Percentiles rank a stretch among this genome's conserved stretches.
Evolutionary conservation across 768 basidiomycete species (phyloP).

Genomic region (Pulveroboletus ravenelii): DNA sequence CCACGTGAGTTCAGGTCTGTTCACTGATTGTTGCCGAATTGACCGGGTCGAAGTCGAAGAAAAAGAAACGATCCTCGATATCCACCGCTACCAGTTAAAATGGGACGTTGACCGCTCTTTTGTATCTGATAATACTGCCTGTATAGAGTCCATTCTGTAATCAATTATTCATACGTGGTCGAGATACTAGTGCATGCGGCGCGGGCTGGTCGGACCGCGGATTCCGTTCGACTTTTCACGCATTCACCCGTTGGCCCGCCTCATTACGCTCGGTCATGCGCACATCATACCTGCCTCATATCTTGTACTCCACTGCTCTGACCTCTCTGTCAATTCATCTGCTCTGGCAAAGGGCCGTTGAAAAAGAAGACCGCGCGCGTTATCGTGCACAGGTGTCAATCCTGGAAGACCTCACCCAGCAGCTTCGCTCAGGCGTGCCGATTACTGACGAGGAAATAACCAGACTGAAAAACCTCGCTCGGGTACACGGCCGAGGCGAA

Average conservation of each 20-base stretch:
- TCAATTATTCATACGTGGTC: not conserved
- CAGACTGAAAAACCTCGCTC: slow-evolving; percentile 51
- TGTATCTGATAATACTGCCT: not conserved
- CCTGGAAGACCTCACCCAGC: slow-evolving; percentile 52
- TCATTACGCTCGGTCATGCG: slow-evolving; percentile 14
- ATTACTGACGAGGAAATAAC: slow-evolving; percentile 49
- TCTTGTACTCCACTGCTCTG: slow-evolving; percentile 60
- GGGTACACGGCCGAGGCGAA: slow-evolving; percentile 26
- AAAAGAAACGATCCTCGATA: slow-evolving; percentile 10
- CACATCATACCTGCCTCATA: slow-evolving; percentile 53
- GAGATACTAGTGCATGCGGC: too few relatives aligned
- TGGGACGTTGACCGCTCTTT: not conserved
- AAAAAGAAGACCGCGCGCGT: slow-evolving; percentile 51
- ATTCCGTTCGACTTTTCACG: not conserved
- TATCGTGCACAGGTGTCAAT: slow-evolving; percentile 57
- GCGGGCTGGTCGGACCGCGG: not conserved
- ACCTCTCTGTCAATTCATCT: slow-evolving; percentile 67
- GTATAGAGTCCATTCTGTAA: not conserved
- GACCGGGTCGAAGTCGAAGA: slow-evolving; percentile 14
- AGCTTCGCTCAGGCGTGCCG: slow-evolving; percentile 43
- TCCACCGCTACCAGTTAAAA: slow-evolving; percentile 3
- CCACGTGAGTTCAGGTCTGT: slow-evolving; percentile 10
- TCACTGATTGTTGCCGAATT: not conserved
- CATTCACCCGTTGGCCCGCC: not conserved
- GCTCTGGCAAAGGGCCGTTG: slow-evolving; percentile 45